Conservation (phyloP, 2,329 filamentous ascomycete genomes). For the Elsinoe batatas region DNA sequence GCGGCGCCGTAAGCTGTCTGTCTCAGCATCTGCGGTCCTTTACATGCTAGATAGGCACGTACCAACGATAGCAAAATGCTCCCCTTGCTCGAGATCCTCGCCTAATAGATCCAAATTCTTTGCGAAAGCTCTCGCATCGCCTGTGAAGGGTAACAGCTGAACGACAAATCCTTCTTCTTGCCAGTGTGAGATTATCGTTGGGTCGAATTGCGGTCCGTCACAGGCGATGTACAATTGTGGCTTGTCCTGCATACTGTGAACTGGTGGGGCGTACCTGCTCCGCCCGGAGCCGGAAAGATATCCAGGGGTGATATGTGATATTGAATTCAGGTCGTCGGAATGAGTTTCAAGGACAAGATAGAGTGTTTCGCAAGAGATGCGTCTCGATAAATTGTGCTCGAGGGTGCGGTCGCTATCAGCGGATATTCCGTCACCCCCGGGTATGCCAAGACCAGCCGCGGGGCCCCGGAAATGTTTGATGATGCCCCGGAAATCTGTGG, state of each 20-base stretch:
- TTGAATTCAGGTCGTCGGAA: too few relatives aligned
- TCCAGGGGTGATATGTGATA: too few relatives aligned
- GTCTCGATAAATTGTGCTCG: not conserved
- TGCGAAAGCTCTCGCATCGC: constrained; percentile 24
- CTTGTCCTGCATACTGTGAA: not conserved
- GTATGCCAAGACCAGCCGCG: not conserved
- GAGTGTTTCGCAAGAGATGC: not conserved
- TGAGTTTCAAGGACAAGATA: not conserved
- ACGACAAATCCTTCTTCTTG: constrained; percentile 35
- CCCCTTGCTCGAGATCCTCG: constrained; percentile 29
- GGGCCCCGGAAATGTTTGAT: not conserved
- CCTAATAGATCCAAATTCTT: constrained; percentile 28
- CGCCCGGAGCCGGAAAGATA: not conserved
- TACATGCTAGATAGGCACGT: not conserved
- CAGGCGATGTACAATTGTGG: constrained; percentile 32
- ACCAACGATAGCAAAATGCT: constrained; percentile 24
- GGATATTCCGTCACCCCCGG: not conserved
- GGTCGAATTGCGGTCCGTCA: constrained; percentile 30
- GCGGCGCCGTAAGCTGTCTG: constrained; percentile 33
- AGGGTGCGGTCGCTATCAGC: not conserved
- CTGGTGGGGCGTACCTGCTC: not conserved
- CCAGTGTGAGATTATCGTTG: constrained; percentile 30
- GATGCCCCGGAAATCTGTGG: not conserved
- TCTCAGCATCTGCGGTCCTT: not conserved
- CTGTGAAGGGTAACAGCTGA: constrained; percentile 28